Percentiles rank a stretch among this genome's conserved stretches.
These are phyloP conservation scores for Aspergillus floridensis DNA, from an alignment of 2,329 filamentous ascomycete genomes.

Conservation along the genomic window DNA sequence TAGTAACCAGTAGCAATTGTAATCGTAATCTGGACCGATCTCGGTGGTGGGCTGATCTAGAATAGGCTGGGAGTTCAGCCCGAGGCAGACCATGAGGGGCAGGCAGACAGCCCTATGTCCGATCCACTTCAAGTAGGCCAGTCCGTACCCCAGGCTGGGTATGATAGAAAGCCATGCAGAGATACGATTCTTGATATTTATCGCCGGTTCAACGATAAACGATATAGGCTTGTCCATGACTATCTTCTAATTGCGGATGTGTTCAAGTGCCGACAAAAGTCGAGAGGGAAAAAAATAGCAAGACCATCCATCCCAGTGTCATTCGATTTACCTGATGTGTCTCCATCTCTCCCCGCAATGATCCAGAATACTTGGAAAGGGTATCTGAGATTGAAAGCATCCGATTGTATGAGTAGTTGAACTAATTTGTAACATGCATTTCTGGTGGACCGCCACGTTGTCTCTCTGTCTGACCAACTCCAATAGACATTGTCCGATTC, in stretches of 20 bases:
- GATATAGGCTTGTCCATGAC: background rate
- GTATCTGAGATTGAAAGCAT: no score
- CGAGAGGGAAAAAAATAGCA: no score
- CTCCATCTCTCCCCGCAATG: background rate
- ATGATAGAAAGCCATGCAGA: background rate
- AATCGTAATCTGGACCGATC: background rate
- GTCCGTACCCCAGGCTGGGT: background rate
- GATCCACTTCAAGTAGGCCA: background rate
- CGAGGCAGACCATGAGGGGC: background rate
- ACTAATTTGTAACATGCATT: background rate
- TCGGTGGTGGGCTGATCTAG: background rate
- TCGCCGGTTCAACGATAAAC: background rate
- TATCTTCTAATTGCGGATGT: background rate
- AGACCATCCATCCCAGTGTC: no score
- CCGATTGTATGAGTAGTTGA: no score
- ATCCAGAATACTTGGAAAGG: background rate
- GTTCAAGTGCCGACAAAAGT: no score
- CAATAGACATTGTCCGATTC: background rate
- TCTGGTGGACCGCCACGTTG: background rate
- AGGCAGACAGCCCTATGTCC: background rate
- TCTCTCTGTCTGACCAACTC: background rate
- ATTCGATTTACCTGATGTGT: no score
- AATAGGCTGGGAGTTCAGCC: background rate
- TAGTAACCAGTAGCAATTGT: background rate
- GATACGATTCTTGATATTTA: background rate